Evolutionary conservation across 805 yeast species (phyloP).

Genomic region (Saccharomyces paradoxus): DNA sequence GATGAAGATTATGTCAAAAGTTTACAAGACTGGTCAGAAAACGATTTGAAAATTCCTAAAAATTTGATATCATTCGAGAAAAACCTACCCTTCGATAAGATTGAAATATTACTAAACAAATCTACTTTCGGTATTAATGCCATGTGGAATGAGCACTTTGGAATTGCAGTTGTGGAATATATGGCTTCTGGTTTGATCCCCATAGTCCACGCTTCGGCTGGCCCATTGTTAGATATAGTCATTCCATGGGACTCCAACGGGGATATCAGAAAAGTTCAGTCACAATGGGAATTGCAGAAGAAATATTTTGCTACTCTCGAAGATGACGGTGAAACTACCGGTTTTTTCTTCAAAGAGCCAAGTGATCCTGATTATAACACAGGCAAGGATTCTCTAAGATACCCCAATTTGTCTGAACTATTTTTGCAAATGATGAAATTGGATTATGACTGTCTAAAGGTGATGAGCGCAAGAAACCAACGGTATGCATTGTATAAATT

Average conservation of each 20-base stretch:
- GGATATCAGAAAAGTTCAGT: constrained; percentile 17
- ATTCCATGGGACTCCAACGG: constrained; percentile 39
- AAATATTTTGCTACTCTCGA: constrained; percentile 4
- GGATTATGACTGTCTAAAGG: constrained; percentile 30
- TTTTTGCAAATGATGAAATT: constrained; percentile 39
- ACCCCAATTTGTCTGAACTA: constrained; percentile 42
- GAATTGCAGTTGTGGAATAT: constrained; percentile 93
- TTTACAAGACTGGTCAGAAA: constrained; percentile 38
- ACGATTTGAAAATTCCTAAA: constrained; percentile 36
- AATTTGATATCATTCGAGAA: constrained; percentile 46
- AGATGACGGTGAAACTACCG: constrained; percentile 46
- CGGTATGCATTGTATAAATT: constrained; percentile 45
- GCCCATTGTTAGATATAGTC: constrained; percentile 85
- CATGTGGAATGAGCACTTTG: constrained; percentile 99
- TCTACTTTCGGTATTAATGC: constrained; percentile 80
- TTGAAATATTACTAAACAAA: constrained; percentile 44
- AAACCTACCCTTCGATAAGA: constrained; percentile 64
- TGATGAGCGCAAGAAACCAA: constrained; percentile 40
- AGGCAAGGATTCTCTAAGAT: constrained; percentile 21
- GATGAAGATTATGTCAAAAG: constrained; percentile 55
- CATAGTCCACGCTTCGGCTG: constrained; percentile 89
- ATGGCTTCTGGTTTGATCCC: constrained; percentile 82
- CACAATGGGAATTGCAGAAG: neutral
- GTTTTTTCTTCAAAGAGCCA: constrained; percentile 67
- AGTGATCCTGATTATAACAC: constrained; percentile 60